phyloP scores from a whole-genome alignment of 2,329 filamentous ascomycete genomes.

The Cylindrodendrum hubeiense region DNA sequence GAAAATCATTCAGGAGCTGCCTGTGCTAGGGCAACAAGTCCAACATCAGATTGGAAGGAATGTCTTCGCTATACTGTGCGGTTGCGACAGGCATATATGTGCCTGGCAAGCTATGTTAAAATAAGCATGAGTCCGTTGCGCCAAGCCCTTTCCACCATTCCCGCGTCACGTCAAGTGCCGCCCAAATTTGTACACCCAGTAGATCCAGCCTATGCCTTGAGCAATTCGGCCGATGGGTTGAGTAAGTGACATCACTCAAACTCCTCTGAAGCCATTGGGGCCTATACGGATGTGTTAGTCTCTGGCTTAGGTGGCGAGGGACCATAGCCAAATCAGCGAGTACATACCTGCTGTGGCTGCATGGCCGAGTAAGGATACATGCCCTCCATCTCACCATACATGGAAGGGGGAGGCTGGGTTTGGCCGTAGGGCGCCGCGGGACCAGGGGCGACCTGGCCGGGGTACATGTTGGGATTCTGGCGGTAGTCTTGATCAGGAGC shows the following conservation, averaged over 20 bases:
- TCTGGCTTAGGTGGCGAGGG: constrained; percentile 8
- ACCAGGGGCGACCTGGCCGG: constrained; percentile 80
- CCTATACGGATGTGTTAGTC: constrained; percentile 44
- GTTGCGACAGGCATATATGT: constrained; percentile 20
- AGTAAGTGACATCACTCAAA: constrained; percentile 52
- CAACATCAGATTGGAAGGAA: constrained; percentile 24
- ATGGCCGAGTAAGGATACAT: constrained; percentile 90
- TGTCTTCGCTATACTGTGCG: constrained; percentile 31
- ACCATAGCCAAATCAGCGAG: not conserved
- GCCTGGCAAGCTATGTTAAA: constrained; percentile 28
- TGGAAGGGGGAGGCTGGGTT: constrained; percentile 70
- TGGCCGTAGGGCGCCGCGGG: constrained; percentile 81
- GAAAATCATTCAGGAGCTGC: not conserved
- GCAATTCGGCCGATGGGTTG: not conserved
- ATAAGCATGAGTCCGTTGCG: constrained; percentile 39
- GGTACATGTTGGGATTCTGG: constrained; percentile 83
- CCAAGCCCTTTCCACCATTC: constrained; percentile 37
- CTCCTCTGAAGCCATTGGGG: constrained; percentile 60
- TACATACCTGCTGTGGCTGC: constrained; percentile 83
- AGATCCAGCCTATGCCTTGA: not conserved
- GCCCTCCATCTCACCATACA: constrained; percentile 84
- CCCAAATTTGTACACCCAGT: constrained; percentile 27
- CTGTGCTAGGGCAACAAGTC: constrained; percentile 5
- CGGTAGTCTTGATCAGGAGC: constrained; percentile 83
- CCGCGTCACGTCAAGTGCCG: constrained; percentile 23